These are phyloP conservation scores for Pythium periplocum DNA, from an alignment of 352 stramenopile genomes.

Conservation along the genomic window DNA sequence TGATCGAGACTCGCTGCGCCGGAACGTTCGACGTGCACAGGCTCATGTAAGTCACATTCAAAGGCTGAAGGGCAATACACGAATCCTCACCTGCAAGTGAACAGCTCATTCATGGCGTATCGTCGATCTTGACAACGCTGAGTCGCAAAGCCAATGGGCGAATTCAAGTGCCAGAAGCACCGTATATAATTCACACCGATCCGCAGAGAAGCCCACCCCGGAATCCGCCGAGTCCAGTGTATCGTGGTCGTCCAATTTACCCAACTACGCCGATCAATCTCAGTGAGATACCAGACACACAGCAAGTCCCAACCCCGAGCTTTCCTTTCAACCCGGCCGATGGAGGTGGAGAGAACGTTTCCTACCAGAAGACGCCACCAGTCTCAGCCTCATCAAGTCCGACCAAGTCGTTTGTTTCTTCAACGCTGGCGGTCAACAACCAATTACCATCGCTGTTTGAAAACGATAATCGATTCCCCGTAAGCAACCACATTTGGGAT, in stretches of 20 bases:
- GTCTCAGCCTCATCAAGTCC: too few species aligned
- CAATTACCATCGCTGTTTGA: constrained; percentile 6
- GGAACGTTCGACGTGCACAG: constrained; percentile 28
- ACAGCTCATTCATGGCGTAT: constrained; percentile 49
- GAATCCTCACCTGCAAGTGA: not conserved
- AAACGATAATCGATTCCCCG: constrained; percentile 41
- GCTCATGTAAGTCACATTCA: constrained; percentile 23
- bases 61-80: not conserved
- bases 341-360: too few species aligned
- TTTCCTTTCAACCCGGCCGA: constrained; percentile 11
- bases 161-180: constrained; percentile 5
- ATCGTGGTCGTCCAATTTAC: constrained; percentile 26
- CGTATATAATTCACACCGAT: constrained; percentile 9
- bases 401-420: too few species aligned
- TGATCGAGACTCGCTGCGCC: constrained; percentile 20
- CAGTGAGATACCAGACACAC: constrained; percentile 37
- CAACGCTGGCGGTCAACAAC: not conserved
- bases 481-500: constrained; percentile 9
- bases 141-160: constrained; percentile 26
- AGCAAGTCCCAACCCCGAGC: constrained; percentile 48
- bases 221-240: constrained; percentile 14
- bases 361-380: too few species aligned
- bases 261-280: constrained; percentile 45
- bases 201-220: constrained; percentile 16
- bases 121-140: constrained; percentile 44